phyloP scores from a whole-genome alignment of 805 yeast species.

The Saccharomyces mikatae region DNA sequence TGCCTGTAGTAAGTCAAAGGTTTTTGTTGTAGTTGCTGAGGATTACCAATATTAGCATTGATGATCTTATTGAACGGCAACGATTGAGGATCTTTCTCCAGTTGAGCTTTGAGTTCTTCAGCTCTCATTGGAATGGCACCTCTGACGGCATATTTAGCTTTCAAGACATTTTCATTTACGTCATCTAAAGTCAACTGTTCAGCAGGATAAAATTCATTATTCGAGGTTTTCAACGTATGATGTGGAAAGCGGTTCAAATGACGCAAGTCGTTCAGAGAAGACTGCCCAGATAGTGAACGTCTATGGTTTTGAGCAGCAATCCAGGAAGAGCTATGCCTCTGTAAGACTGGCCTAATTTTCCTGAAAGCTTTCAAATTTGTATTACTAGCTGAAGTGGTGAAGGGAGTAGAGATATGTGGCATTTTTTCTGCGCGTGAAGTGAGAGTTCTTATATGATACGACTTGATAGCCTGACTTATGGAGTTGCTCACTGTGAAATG shows the following conservation, averaged over 20 bases:
- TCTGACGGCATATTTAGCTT: conserved; percentile 93
- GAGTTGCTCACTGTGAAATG: not conserved
- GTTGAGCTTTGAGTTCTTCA: conserved; percentile 61
- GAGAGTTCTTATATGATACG: not conserved
- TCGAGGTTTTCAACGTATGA: conserved; percentile 1
- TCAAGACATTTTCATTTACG: conserved; percentile 64
- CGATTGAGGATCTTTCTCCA: conserved; percentile 47
- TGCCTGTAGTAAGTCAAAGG: conserved; percentile 95
- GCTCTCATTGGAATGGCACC: conserved; percentile 93
- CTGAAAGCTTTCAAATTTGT: not conserved
- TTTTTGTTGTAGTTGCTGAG: conserved; percentile 90
- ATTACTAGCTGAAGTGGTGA: not conserved
- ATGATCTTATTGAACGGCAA: conserved; percentile 74
- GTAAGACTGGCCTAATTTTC: not conserved
- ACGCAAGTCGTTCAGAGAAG: not conserved
- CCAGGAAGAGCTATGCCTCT: not conserved
- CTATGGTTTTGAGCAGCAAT: not conserved
- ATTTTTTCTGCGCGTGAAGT: not conserved
- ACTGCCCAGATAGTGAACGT: not conserved
- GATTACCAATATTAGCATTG: conserved; percentile 93
- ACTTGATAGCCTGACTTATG: not conserved
- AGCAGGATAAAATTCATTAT: conserved; percentile 24
- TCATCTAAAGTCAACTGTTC: conserved; percentile 38
- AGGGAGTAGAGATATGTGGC: not conserved
- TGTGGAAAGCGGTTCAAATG: not conserved